Evolutionary conservation across 305 asterid species (phyloP), one percentile per base, ranked within the genome.

Genomic region (Caryopteris hybrid): DNA sequence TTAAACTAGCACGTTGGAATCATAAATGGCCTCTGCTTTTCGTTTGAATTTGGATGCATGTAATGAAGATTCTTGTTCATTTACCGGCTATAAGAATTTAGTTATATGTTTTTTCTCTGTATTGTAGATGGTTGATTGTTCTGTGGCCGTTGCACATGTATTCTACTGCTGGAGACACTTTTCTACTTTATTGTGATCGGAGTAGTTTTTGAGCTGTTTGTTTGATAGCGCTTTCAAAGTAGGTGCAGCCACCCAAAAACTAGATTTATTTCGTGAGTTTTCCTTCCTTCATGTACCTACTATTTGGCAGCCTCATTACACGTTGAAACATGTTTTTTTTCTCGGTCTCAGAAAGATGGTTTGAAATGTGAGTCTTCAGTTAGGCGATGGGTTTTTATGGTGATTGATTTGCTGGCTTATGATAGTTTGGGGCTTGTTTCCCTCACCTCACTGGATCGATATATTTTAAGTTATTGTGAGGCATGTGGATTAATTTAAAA

Each of bases 81-180:
- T 31, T 8, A 20, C 69, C 13, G 60, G 69, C 60, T 45, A 34
- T 69, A 66, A 80, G 75, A 66, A 14, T 39, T 20, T 36, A 2
- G 4, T 20, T 34, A 4, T 10, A 3, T 12, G 65, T 57, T 59
- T 21, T 21, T 33, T 17, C 76, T 64, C 50, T 79, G 61, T 61
- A 77, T 76, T 81, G 85, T 84, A 85, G 80, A 87, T 84, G 92
- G 95, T 67, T 87, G 95, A 84, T 64, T 74, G 72, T 79, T 71
- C 80, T 84, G 68, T 74, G 80, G 82, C 70, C 69, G 70, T 70
- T 68, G 83, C 76, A 29, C 71, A 41, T 75, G 68, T 31, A 45
- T 65, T 54, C 69, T 66, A 73, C 59, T 51, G 64, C 48, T 27
- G 13, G 64, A 45, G 78, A 56, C n/a, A n/a, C 34, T 38, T 56